Evolutionary conservation across 371 early-diverging fungal genomes (phyloP), one percentile per base, ranked within the genome.

Genomic region (Choanephora cucurbitarum): DNA sequence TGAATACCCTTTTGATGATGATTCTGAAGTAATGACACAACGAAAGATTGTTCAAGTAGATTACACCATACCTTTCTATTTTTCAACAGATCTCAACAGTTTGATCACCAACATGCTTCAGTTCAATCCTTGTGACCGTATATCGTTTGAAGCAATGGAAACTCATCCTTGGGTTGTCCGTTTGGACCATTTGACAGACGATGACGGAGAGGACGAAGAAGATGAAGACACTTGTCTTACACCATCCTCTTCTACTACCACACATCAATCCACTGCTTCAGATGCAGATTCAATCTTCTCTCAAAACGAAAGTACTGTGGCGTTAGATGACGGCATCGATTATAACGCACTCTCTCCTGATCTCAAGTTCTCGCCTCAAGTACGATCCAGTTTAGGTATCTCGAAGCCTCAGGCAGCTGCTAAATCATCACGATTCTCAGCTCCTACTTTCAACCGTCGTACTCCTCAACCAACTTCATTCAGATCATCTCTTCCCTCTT

Each of bases 1-100:
- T 1, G 84, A 85, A 57, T 75, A 91, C 10, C 93, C 95, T 1
- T 92, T 92, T 76, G 92, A 93, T 58, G 93, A 91, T 51, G 91
- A 91, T 55, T 85, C 79, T 56, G 92, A 91, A 51, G 60, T 73
- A 3, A 69, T 80, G 15, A 83, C 89, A 33, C 87, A 86, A 54
- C 70, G 79, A 55, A 89, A 91, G 62, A 92, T 94, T 37, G 67
- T 85, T 31, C 77, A 80, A 32, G 72, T 88, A 21, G 89, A 92
- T 49, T 92, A 90, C 63, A 79, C 82, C 42, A 72, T 92, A 40
- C 89, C 91, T 2, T 75, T 66, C 23, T 87, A 83, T 53, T 75
- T 91, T 37, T 72, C 80, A 22, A 64, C 76, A 37, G 84, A 82
- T 45, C 70, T 79, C 8, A 68, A 68, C 14, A 70, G 81, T 56